Evolutionary conservation across 345 rosid genomes (phyloP).

Genomic region (Luvunga scandens): DNA sequence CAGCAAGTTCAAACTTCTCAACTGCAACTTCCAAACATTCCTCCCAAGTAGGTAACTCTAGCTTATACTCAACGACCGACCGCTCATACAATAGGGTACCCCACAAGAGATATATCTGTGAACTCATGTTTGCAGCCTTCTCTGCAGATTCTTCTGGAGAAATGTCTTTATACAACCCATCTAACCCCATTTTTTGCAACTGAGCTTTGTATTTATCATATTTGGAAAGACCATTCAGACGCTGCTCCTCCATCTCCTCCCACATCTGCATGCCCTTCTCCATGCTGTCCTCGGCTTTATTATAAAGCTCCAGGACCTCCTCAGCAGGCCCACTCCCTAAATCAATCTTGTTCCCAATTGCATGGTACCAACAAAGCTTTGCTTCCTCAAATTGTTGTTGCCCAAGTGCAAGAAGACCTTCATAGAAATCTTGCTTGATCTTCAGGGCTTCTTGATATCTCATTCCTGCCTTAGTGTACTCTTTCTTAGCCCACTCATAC

Average conservation of each 20-base stretch:
- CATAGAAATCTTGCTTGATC: slow-evolving; percentile 86
- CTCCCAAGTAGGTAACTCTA: slow-evolving; percentile 93
- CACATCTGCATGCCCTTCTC: slow-evolving; percentile 96
- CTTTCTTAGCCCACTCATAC: slow-evolving; percentile 72
- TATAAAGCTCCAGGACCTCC: slow-evolving; percentile 80
- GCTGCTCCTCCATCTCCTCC: slow-evolving; percentile 93
- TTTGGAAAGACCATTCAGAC: slow-evolving; percentile 84
- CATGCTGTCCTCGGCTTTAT: slow-evolving; percentile 98
- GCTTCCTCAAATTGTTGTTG: slow-evolving; percentile 97
- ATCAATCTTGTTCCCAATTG: slow-evolving; percentile 63
- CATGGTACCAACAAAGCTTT: slow-evolving; percentile 91
- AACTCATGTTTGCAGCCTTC: slow-evolving; percentile 77
- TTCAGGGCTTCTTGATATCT: slow-evolving; percentile 79
- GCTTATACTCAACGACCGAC: slow-evolving; percentile 85
- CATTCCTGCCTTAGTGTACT: slow-evolving; percentile 66
- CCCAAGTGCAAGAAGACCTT: slow-evolving; percentile 92
- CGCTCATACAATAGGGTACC: slow-evolving; percentile 94
- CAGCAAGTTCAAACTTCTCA: slow-evolving; percentile 96
- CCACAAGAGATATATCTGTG: slow-evolving; percentile 94
- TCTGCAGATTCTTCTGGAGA: slow-evolving; percentile 77
- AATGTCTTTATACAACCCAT: slow-evolving; percentile 52
- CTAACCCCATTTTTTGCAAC: slow-evolving; percentile 70
- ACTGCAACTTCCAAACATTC: slow-evolving; percentile 98
- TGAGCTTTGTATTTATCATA: slow-evolving; percentile 57
- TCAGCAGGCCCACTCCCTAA: slow-evolving; percentile 61